Percentiles rank a stretch among this genome's conserved stretches.
phyloP scores from a whole-genome alignment of 371 early-diverging fungal species.

The Apophysomyces ossiformis region DNA sequence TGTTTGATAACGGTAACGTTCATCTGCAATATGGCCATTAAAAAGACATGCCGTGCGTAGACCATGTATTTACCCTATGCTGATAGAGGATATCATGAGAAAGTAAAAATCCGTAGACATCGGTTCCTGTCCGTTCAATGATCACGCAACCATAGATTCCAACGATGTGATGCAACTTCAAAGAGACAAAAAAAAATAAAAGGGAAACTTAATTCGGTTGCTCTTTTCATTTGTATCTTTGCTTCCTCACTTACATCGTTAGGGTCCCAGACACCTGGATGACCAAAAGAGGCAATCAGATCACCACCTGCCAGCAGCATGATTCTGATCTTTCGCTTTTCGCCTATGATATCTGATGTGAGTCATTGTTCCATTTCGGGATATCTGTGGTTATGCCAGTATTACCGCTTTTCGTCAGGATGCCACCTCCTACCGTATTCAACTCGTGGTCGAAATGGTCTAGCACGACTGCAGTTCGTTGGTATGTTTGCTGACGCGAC shows the following conservation, averaged over 20 bases:
- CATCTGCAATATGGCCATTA: constrained; percentile 49
- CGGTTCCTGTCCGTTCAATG: constrained; percentile 94
- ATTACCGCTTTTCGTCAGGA: constrained; percentile 55
- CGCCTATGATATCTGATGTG: constrained; percentile 34
- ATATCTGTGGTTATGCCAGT: not conserved
- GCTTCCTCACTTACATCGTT: constrained; percentile 73
- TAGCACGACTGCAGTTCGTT: constrained; percentile 88
- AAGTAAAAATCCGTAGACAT: constrained; percentile 90
- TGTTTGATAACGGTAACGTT: constrained; percentile 94
- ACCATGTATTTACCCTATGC: constrained; percentile 66
- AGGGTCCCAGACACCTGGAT: constrained; percentile 90
- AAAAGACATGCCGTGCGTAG: not conserved
- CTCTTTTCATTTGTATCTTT: not conserved
- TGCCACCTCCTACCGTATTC: constrained; percentile 70
- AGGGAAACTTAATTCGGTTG: no score
- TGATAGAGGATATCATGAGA: constrained; percentile 88
- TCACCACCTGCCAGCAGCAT: constrained; percentile 97
- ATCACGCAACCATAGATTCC: constrained; percentile 93
- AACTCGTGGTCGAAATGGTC: constrained; percentile 93
- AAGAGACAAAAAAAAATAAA: not conserved
- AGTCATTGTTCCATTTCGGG: not conserved
- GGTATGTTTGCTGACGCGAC: constrained; percentile 76
- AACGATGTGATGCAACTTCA: constrained; percentile 89
- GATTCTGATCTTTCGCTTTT: constrained; percentile 71
- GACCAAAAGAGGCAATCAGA: constrained; percentile 93